A percentile compares a stretch with the other conserved stretches of the same genome.
phyloP scores from a whole-genome alignment of 441 rosid species.

The Mallotus japonicus region DNA sequence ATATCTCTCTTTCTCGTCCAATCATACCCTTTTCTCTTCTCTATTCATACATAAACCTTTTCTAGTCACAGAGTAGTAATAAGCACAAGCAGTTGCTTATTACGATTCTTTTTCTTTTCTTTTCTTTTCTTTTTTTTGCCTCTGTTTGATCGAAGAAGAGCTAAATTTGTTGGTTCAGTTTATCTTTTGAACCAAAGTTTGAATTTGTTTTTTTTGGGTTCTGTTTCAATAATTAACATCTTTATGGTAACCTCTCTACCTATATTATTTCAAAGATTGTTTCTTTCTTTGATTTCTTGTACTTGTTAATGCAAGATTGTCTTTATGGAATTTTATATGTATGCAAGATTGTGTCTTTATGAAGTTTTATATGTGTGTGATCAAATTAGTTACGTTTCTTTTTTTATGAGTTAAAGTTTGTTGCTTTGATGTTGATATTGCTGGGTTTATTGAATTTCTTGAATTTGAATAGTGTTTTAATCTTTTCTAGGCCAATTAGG shows the following conservation, averaged over 20 bases:
- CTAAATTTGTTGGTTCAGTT: constrained; percentile 5
- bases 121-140: too few species aligned
- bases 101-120: neutral
- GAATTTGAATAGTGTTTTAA: constrained; percentile 8
- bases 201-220: neutral
- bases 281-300: too few species aligned
- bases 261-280: neutral
- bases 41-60: neutral
- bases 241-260: constrained; percentile 15
- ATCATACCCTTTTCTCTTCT: constrained; percentile 29
- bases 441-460: constrained; percentile 5
- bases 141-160: constrained; percentile 1
- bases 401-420: neutral
- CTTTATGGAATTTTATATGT: too few species aligned
- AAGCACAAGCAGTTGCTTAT: neutral
- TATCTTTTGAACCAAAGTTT: neutral
- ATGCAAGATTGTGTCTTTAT: neutral
- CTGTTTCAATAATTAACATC: neutral
- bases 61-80: constrained; percentile 29
- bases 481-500: neutral
- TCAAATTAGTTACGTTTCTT: neutral
- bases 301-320: too few species aligned
- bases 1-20: constrained; percentile 24
- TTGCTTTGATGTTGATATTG: neutral
- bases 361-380: neutral